phyloP scores from a whole-genome alignment of 31 red algal genomes.

The Asparagopsis taxiformis region DNA sequence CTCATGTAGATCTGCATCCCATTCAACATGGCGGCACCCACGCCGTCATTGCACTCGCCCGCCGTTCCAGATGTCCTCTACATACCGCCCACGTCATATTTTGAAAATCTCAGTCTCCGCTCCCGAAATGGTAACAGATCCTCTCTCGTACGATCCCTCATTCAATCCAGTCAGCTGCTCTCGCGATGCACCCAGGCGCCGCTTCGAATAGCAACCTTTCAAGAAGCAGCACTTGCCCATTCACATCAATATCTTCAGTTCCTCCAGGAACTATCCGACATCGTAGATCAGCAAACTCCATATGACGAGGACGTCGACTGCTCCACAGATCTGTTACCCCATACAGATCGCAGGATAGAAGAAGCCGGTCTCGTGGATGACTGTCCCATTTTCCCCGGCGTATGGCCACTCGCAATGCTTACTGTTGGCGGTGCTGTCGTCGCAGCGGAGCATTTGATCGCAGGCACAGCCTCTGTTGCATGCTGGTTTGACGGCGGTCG shows the following conservation, averaged over 20 bases:
- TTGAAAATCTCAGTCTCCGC: neutral
- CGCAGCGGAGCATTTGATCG: constrained; percentile 13
- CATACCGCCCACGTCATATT: constrained; percentile 6
- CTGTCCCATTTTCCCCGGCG: constrained; percentile 36
- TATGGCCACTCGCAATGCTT: constrained; percentile 31
- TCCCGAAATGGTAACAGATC: constrained; percentile 13
- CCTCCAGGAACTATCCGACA: too few relatives aligned
- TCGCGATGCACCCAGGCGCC: neutral
- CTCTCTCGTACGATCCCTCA: constrained; percentile 18
- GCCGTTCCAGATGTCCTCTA: constrained; percentile 1
- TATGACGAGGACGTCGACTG: too few relatives aligned
- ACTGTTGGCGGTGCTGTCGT: constrained; percentile 38
- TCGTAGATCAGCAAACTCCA: too few relatives aligned
- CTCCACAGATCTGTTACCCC: too few relatives aligned
- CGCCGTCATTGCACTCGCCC: neutral
- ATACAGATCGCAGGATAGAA: too few relatives aligned
- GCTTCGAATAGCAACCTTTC: constrained; percentile 15
- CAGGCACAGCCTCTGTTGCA: constrained; percentile 4
- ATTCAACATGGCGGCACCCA: neutral
- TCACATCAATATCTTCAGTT: constrained; percentile 22
- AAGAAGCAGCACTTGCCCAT: constrained; percentile 15
- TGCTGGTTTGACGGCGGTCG: constrained; percentile 57
- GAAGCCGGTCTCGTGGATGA: constrained; percentile 47
- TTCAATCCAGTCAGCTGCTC: constrained; percentile 5
- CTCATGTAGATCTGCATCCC: too few relatives aligned